A percentile compares a stretch with the other conserved stretches of the same genome.
Conservation (phyloP, 768 basidiomycete species). For the Russula sp. region DNA sequence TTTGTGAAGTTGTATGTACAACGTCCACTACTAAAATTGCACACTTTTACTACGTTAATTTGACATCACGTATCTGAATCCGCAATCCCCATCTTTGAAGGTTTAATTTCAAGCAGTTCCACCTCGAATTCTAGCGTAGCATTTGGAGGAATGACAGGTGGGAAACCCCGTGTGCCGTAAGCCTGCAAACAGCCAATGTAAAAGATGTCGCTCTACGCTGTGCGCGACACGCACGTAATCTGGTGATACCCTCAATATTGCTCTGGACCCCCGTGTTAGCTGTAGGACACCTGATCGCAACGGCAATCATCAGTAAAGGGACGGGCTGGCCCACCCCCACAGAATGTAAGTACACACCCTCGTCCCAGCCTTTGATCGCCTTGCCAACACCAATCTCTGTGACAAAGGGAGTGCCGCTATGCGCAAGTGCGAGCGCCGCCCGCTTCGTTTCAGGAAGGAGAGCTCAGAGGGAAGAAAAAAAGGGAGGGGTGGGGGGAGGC, state of each 20-base stretch:
- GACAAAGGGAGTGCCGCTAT: constrained; percentile 50
- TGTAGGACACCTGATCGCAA: constrained; percentile 53
- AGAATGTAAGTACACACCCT: constrained; percentile 45
- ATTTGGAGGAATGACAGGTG: constrained; percentile 70
- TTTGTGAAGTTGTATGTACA: constrained; percentile 15
- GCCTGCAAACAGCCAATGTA: constrained; percentile 35
- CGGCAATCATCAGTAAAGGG: constrained; percentile 13
- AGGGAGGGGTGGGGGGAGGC: too few species aligned
- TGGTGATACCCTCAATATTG: constrained; percentile 52
- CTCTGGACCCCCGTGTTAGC: constrained; percentile 70
- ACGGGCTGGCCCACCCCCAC: not conserved
- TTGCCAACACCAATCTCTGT: constrained; percentile 71
- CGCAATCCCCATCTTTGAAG: constrained; percentile 19
- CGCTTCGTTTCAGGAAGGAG: not conserved
- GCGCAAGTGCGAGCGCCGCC: not conserved
- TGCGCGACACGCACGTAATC: constrained; percentile 57
- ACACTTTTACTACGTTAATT: not conserved
- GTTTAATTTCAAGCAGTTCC: constrained; percentile 64
- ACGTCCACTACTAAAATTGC: not conserved
- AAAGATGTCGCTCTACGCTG: not conserved
- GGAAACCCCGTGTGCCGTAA: constrained; percentile 66
- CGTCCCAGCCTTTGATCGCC: constrained; percentile 87
- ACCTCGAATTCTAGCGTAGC: constrained; percentile 75
- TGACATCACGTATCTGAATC: not conserved
- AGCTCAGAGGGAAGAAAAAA: not conserved